Evolutionary conservation across 116 monocot species (phyloP), one percentile per base, ranked within the genome.

Genomic region (Phalaenopsis hybrid): DNA sequence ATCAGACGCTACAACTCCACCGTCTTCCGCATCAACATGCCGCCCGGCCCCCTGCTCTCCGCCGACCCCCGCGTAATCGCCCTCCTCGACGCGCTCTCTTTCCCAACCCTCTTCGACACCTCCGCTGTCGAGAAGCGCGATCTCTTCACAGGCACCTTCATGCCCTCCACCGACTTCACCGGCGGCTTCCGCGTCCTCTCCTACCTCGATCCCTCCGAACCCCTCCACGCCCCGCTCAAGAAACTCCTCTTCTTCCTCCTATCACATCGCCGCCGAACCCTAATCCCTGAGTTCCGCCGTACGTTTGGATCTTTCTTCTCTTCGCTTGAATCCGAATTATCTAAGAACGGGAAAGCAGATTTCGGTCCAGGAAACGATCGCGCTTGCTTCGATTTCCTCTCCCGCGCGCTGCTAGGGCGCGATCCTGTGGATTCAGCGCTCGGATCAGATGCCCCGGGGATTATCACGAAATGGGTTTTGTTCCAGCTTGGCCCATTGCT

Each of bases 201-300:
- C 73, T 94, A 92, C 86, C 87, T 90, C 59, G 92, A 92, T 79
- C 87, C 90, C 57, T 88, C 94, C 28, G 92, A 94, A 78, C 88
- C 87, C 23, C 86, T 78, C 80, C 94, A 92, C 77, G 80, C 86
- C 73, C 87, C 85, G 23, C 81, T 92, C 77, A 92, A 94, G 44
- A 78, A 72, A 18, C 52, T 94, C 50, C 89, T 90, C 81, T 87
- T 92, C 83, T 74, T 57, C 79, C 85, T 94, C 77, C 82, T 92
- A 55, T 79, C 86, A 43, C 48, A 79, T 41, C 82, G 90, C 12
- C 80, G 82, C 46, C 58, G 79, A 0, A 44, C 41, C 79, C 8
- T 90, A 57, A 58, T 96, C 49, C 91, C 88, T 1, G 85, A 85
- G 79, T 96, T 93, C 79, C 79, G 78, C 11, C 45, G 74, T 49